These are phyloP conservation scores for Aspergillus steynii DNA, from an alignment of 495 filamentous ascomycete species.

Conservation along the genomic window DNA sequence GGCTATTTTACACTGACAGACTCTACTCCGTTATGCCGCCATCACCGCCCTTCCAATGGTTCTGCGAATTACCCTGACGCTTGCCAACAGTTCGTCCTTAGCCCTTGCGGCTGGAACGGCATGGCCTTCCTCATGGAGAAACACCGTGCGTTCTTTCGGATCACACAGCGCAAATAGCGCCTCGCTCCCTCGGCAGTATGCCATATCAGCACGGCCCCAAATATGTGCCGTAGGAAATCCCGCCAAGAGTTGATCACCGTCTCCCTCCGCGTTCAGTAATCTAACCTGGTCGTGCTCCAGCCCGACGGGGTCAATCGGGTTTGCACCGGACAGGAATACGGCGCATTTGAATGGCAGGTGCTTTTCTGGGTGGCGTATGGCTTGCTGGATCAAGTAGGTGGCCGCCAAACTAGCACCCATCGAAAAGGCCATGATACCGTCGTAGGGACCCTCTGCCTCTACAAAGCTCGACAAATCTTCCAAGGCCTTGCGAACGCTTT, in stretches of 20 bases:
- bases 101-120: slow-evolving; percentile 23
- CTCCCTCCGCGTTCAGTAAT: neutral
- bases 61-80: slow-evolving; percentile 16
- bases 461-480: slow-evolving; percentile 21
- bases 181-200: slow-evolving; percentile 8
- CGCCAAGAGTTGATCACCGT: slow-evolving; percentile 7
- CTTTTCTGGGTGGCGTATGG: neutral
- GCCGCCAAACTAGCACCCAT: slow-evolving; percentile 26
- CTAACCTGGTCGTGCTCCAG: slow-evolving; percentile 13
- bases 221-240: slow-evolving; percentile 27
- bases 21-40: neutral
- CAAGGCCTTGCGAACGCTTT: slow-evolving; percentile 17
- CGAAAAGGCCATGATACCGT: slow-evolving; percentile 32
- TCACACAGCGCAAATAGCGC: slow-evolving; percentile 16
- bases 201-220: slow-evolving; percentile 22
- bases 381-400: slow-evolving; percentile 20
- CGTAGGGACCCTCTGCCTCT: slow-evolving; percentile 29
- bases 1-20: neutral
- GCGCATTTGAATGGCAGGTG: slow-evolving; percentile 25
- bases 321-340: slow-evolving; percentile 25
- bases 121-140: slow-evolving; percentile 23
- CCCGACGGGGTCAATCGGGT: slow-evolving; percentile 12
- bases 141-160: slow-evolving; percentile 8
- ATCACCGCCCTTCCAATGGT: slow-evolving; percentile 15
- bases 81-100: slow-evolving; percentile 16